phyloP scores from a whole-genome alignment of 2,329 filamentous ascomycete genomes.

The Aspergillus neotritici region DNA sequence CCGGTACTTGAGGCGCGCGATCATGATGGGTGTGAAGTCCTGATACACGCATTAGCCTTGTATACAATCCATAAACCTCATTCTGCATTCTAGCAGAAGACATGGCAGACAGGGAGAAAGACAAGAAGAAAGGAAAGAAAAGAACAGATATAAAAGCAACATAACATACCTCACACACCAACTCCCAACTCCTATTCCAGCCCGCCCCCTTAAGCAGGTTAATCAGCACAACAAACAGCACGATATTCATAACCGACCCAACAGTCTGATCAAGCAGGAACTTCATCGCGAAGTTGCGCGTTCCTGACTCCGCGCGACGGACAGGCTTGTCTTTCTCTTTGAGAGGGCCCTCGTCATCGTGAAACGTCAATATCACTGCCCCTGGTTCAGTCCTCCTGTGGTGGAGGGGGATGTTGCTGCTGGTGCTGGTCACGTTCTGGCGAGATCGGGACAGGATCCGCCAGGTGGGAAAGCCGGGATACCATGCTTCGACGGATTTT shows the following conservation, averaged over 20 bases:
- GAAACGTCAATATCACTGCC: background rate
- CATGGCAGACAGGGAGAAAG: slow-evolving; percentile 2
- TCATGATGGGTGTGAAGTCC: slow-evolving; percentile 61
- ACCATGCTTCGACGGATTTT: slow-evolving; percentile 66
- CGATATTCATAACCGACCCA: slow-evolving; percentile 52
- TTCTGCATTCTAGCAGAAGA: too few species aligned
- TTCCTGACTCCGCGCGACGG: background rate
- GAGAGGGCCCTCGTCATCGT: too few species aligned
- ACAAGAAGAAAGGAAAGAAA: slow-evolving; percentile 1
- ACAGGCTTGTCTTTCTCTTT: slow-evolving; percentile 9
- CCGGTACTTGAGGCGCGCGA: slow-evolving; percentile 68
- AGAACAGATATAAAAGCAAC: background rate
- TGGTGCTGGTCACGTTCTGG: background rate
- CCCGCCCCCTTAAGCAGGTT: slow-evolving; percentile 36
- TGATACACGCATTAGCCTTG: slow-evolving; percentile 10
- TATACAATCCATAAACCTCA: too few species aligned
- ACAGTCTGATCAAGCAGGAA: slow-evolving; percentile 55
- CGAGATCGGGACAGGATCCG: background rate
- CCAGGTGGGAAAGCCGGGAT: slow-evolving; percentile 56
- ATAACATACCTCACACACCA: slow-evolving; percentile 28
- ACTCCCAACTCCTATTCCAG: slow-evolving; percentile 23
- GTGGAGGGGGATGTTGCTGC: background rate
- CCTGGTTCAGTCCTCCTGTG: background rate
- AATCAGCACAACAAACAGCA: slow-evolving; percentile 53
- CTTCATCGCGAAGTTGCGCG: slow-evolving; percentile 40